Conservation (phyloP, 192 early-diverging fungal genomes). For the Chytriomyces sp. region DNA sequence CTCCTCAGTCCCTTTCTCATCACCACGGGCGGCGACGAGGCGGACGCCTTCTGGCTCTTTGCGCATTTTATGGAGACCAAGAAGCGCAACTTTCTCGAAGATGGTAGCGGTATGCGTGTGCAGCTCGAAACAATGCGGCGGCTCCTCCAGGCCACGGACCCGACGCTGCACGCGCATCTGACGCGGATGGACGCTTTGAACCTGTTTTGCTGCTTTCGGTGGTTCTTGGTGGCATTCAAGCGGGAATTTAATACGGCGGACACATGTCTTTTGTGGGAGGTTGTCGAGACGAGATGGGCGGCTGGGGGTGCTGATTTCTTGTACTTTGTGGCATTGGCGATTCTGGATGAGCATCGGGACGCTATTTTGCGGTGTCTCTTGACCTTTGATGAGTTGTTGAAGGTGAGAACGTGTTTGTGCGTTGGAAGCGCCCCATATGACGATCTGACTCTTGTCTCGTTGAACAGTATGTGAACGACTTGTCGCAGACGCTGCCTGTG, state of each 20-base stretch:
- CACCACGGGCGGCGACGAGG: constrained; percentile 80
- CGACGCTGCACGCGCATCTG: constrained; percentile 27
- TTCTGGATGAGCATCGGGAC: constrained; percentile 85
- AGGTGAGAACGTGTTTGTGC: constrained; percentile 51
- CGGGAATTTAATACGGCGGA: constrained; percentile 20
- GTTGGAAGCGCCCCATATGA: neutral
- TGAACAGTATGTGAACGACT: constrained; percentile 78
- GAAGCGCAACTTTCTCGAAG: constrained; percentile 34
- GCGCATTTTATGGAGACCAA: constrained; percentile 87
- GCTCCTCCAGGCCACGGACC: constrained; percentile 30
- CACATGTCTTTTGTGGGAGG: constrained; percentile 83
- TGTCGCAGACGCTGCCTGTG: constrained; percentile 71
- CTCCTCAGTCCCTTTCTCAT: constrained; percentile 88
- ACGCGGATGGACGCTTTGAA: constrained; percentile 48
- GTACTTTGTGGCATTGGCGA: constrained; percentile 92
- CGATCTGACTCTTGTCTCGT: neutral
- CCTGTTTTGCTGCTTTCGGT: constrained; percentile 97
- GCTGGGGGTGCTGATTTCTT: constrained; percentile 70
- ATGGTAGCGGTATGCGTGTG: constrained; percentile 36
- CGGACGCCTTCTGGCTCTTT: constrained; percentile 93
- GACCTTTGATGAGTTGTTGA: constrained; percentile 92
- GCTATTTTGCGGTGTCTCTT: constrained; percentile 77
- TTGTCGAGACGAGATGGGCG: constrained; percentile 46
- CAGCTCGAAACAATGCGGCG: constrained; percentile 13
- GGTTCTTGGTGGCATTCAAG: constrained; percentile 88